phyloP scores from a whole-genome alignment of 257 asterid species.

The Ocimum tenuiflorum region DNA sequence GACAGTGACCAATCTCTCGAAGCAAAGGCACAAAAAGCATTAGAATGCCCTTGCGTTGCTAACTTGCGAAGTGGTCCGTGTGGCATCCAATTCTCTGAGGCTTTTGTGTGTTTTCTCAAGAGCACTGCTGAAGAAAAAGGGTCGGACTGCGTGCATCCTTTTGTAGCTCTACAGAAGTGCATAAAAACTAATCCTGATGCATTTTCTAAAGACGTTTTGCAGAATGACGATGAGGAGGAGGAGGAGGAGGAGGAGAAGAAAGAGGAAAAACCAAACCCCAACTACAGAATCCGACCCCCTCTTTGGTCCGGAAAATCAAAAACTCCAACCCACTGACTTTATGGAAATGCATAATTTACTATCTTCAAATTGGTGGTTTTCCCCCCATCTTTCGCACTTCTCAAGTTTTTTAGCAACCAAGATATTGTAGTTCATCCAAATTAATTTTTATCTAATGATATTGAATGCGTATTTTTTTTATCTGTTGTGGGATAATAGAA shows the following conservation, averaged over 20 bases:
- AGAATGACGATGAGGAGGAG: too few relatives aligned
- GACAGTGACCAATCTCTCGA: slow-evolving; percentile 45
- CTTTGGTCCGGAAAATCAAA: slow-evolving; percentile 57
- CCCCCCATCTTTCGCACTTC: background rate
- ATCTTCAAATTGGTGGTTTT: too few relatives aligned
- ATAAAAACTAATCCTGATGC: slow-evolving; percentile 75
- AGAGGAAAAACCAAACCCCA: slow-evolving; percentile 39
- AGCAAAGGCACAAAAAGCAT: slow-evolving; percentile 68
- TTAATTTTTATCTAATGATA: background rate
- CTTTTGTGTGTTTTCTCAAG: slow-evolving; percentile 84
- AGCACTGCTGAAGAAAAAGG: slow-evolving; percentile 86
- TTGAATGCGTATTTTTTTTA: too few relatives aligned
- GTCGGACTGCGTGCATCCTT: slow-evolving; percentile 70
- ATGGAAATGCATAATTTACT: slow-evolving; percentile 3
- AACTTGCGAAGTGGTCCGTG: slow-evolving; percentile 67
- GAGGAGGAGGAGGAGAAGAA: slow-evolving; percentile 39
- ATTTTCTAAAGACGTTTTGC: slow-evolving; percentile 59
- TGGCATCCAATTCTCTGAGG: slow-evolving; percentile 72
- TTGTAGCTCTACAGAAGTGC: slow-evolving; percentile 82
- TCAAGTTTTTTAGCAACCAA: background rate
- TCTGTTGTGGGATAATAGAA: too few relatives aligned
- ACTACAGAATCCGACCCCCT: slow-evolving; percentile 51
- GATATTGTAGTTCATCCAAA: background rate
- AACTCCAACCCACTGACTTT: slow-evolving; percentile 26
- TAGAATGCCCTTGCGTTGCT: slow-evolving; percentile 91